Conservation (phyloP, 2,329 filamentous ascomycete genomes). For the Calonectria pauciramosa region DNA sequence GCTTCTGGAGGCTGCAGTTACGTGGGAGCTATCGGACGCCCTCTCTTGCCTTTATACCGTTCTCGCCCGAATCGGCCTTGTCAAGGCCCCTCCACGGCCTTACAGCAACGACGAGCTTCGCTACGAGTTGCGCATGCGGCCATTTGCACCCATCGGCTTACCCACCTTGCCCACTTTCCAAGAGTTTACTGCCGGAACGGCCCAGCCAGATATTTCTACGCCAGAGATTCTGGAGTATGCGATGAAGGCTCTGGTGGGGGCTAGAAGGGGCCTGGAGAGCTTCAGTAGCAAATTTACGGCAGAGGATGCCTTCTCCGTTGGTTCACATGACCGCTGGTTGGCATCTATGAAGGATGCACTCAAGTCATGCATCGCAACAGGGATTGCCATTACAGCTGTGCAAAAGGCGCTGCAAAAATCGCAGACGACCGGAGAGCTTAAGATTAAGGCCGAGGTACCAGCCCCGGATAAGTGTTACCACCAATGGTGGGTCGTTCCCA, state of each 20-base stretch:
- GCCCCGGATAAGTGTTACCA: conserved; percentile 69
- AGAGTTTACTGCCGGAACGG: conserved; percentile 65
- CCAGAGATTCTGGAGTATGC: conserved; percentile 60
- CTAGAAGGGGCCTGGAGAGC: conserved; percentile 69
- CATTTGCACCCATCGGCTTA: conserved; percentile 78
- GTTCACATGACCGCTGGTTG: conserved; percentile 74
- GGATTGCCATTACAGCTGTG: conserved; percentile 72
- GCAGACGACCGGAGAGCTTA: conserved; percentile 47
- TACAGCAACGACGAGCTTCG: conserved; percentile 78
- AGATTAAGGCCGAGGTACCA: conserved; percentile 66
- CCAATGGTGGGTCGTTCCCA: conserved; percentile 76
- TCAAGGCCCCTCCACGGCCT: conserved; percentile 67
- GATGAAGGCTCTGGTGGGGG: conserved; percentile 60
- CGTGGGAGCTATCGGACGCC: conserved; percentile 68
- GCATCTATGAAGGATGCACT: conserved; percentile 71
- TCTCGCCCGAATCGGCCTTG: conserved; percentile 69
- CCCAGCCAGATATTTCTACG: conserved; percentile 55
- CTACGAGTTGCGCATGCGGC: conserved; percentile 89
- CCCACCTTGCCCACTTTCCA: conserved; percentile 77
- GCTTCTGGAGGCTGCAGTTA: conserved; percentile 75
- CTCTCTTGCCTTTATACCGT: conserved; percentile 75
- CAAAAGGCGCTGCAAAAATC: conserved; percentile 66
- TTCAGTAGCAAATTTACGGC: conserved; percentile 64
- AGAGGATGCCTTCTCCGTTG: conserved; percentile 67
- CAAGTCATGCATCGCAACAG: conserved; percentile 79